These are phyloP conservation scores for Cordyceps cicadae DNA, from an alignment of 2,329 filamentous ascomycete species.

Conservation along the genomic window DNA sequence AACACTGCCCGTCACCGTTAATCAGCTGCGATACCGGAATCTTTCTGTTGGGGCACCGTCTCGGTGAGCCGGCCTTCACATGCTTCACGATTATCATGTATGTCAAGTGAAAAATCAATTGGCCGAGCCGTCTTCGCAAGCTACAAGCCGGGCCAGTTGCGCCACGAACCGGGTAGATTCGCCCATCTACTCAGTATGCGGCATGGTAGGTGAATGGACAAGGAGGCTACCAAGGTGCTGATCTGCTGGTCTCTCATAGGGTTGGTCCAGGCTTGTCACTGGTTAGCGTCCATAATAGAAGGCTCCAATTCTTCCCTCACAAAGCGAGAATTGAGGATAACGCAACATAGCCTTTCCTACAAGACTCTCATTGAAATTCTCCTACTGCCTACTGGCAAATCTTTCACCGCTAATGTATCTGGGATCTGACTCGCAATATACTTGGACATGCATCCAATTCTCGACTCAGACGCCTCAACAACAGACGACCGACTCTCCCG, in stretches of 20 bases:
- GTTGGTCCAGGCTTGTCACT: neutral
- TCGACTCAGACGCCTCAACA: neutral
- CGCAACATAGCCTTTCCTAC: neutral
- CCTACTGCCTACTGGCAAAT: neutral
- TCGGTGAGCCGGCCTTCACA: neutral
- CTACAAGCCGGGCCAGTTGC: neutral
- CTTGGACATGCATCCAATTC: neutral
- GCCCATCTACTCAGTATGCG: neutral
- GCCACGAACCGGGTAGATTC: constrained; percentile 1
- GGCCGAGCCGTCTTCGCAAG: neutral
- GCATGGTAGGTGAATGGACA: neutral
- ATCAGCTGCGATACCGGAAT: constrained; percentile 82
- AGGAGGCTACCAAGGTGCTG: neutral
- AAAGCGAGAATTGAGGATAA: neutral
- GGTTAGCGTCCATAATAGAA: neutral
- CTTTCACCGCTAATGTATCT: neutral
- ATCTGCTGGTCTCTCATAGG: neutral
- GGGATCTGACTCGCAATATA: neutral
- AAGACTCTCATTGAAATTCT: neutral
- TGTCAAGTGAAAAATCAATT: neutral
- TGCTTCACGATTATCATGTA: neutral
- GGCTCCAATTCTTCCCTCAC: neutral
- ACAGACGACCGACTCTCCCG: neutral
- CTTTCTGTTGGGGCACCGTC: constrained; percentile 36
- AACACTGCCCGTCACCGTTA: constrained; percentile 61